Evolutionary conservation across 2,329 filamentous ascomycete genomes (phyloP), one percentile per base, ranked within the genome.

Genomic region (Xylariaceae sp.): DNA sequence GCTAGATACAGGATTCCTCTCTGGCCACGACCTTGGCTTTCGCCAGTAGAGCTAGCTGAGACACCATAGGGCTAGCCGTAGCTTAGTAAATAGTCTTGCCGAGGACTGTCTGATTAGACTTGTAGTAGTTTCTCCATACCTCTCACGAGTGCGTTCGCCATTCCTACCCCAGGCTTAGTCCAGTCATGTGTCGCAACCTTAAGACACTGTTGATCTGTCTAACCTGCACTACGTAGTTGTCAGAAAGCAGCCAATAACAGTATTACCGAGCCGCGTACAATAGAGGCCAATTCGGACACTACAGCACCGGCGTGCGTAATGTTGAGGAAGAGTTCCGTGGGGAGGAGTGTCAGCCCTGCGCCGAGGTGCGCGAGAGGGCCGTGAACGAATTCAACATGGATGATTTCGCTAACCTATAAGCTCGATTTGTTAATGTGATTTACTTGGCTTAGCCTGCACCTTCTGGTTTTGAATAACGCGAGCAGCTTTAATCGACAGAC

Each of bases 151-250:
- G n/a, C n/a, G n/a, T n/a, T n/a, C n/a, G n/a, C n/a, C n/a, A 5
- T 16, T 21, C 9, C 29, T 30, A 33, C 16, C 8, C 18, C 3
- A 35, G 26, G 3, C 23, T 32, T 6, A 20, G 15, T n/a, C n/a
- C n/a, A n/a, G 44, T 29, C 26, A 62, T 61, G 59, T 64, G 58
- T 40, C 41, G 39, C 40, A 47, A 55, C 11, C 27, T 62, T 43
- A 56, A 53, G 24, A 50, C 35, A 8, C 24, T 57, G 2, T 52
- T 48, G 8, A 32, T 60, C 23, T 62, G 62, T 47, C 49, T 47
- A 21, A 55, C 46, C 20, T 64, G 53, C 49, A 40, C 53, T n/a
- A 49, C 46, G 16, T 43, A 49, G 20, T 29, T 62, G 11, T 50
- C 52, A 16, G 55, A 57, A 32, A 58, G 26, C 15, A 57, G 42